Conservation (phyloP, 108 stramenopile genomes). For the Discostella pseudostelligera region DNA sequence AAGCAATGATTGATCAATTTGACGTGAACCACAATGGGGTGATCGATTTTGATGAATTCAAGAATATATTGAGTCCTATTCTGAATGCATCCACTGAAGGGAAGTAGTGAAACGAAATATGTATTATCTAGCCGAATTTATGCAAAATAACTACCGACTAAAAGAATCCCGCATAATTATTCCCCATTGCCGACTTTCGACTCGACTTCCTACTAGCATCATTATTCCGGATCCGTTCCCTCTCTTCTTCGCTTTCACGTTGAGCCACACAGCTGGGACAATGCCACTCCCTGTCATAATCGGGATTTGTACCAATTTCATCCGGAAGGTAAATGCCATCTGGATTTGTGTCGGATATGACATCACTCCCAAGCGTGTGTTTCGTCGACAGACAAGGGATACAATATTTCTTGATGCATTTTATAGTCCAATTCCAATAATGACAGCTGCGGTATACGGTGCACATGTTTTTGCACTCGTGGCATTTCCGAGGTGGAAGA, state of each 20-base stretch:
- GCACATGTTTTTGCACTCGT: conserved; percentile 32
- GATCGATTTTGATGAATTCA: conserved; percentile 30
- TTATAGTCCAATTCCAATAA: conserved; percentile 35
- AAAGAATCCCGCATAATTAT: conserved; percentile 7
- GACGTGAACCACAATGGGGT: conserved; percentile 26
- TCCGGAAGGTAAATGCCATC: too few species aligned
- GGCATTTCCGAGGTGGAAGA: conserved; percentile 28
- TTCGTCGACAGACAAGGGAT: conserved; percentile 23
- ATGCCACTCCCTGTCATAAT: conserved; percentile 32
- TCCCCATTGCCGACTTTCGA: conserved; percentile 2
- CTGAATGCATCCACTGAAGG: neutral
- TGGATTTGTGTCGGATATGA: too few species aligned
- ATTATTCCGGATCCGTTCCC: conserved; percentile 22
- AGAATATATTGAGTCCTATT: conserved; percentile 14
- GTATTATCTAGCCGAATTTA: neutral
- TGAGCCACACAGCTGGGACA: conserved; percentile 37
- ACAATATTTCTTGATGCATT: conserved; percentile 34
- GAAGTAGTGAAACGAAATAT: neutral
- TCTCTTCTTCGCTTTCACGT: conserved; percentile 33
- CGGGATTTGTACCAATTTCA: too few species aligned
- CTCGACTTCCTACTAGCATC: conserved; percentile 14
- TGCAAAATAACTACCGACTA: neutral
- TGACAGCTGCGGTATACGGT: conserved; percentile 20
- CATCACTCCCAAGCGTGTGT: conserved; percentile 30
- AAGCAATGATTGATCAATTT: conserved; percentile 35